Base-by-base conservation (phyloP, 2,329 filamentous ascomycete genomes). In the Fusarium nurragi region DNA sequence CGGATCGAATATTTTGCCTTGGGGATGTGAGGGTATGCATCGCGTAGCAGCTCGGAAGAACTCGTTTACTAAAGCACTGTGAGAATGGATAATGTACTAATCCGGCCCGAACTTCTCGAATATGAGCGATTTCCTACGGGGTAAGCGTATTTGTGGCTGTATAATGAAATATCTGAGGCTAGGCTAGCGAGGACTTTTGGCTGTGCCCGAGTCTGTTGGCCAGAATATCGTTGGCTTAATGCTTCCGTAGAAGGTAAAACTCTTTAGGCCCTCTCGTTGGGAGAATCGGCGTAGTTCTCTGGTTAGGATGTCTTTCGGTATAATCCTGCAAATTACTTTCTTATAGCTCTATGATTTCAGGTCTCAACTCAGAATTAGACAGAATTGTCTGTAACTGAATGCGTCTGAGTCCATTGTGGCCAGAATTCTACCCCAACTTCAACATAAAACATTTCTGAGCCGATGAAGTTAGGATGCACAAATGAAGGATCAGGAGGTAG, bases 161-260 rank as follows among this genome's bases (percentile, higher is more conserved):
- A 60, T 3, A 3, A 16, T 5, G 6, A 60, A 47, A 9, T 19
- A 6, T 13, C 60, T 46, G 16, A 60, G 55, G 4, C 19, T 60
- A 8, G 47, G 57, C 57, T 55, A 60, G 3, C 43, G 25, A 11
- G n/a, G 12, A n/a, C n/a, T n/a, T 2, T 45, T 18, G 9, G 23
- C 8, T 23, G 19, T 26, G 1, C 23, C 23, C 7, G 57, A 53
- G 14, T 41, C 16, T 4, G 40, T 4, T 16, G 55, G 57, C 57
- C 57, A 60, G 23, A 54, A 22, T 3, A 60, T 44, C 4, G 55
- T 60, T 1, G 56, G 18, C 6, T 60, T 47, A 0, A 43, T 19
- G 6, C 37, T 47, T 1, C 54, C 55, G 2, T 10, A 0, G 4
- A 54, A 54, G 1, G 11, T 12, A 5, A 60, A 43, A 5, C 30